Percentiles rank a stretch among this genome's conserved stretches.
phyloP scores from a whole-genome alignment of 306 rosid genomes.

The Dryas alaskensis region DNA sequence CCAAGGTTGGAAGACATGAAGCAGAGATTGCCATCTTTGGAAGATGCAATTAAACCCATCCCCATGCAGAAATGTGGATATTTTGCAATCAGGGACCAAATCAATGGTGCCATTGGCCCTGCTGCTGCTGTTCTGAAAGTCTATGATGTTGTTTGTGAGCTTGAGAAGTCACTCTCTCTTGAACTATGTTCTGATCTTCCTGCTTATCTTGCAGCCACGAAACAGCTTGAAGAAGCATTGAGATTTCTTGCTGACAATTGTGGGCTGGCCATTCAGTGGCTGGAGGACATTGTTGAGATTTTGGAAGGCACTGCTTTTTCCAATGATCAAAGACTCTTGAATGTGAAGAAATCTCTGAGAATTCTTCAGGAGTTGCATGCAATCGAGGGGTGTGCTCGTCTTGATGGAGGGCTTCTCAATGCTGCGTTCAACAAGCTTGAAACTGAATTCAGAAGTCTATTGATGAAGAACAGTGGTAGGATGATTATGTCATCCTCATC shows the following conservation, averaged over 20 bases:
- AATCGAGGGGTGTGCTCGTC: slow-evolving; percentile 32
- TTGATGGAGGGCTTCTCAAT: slow-evolving; percentile 66
- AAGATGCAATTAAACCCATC: slow-evolving; percentile 37
- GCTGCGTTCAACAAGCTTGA: slow-evolving; percentile 66
- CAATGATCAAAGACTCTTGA: slow-evolving; percentile 38
- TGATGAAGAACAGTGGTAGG: slow-evolving; percentile 40
- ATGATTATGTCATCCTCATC: no score
- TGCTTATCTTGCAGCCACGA: slow-evolving; percentile 42
- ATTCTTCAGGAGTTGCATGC: slow-evolving; percentile 50
- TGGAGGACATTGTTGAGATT: slow-evolving; percentile 48
- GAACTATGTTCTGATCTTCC: slow-evolving; percentile 46
- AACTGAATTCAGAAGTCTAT: slow-evolving; percentile 51
- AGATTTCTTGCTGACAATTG: slow-evolving; percentile 67
- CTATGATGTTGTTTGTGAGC: slow-evolving; percentile 47
- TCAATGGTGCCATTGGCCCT: slow-evolving; percentile 60
- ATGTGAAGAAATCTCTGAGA: slow-evolving; percentile 47
- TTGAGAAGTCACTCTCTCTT: slow-evolving; percentile 45
- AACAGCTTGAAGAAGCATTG: slow-evolving; percentile 68
- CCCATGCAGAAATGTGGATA: slow-evolving; percentile 23
- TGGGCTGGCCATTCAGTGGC: slow-evolving; percentile 58
- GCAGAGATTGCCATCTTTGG: slow-evolving; percentile 43
- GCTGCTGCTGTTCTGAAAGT: slow-evolving; percentile 59
- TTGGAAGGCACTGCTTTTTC: slow-evolving; percentile 36
- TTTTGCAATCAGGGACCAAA: slow-evolving; percentile 36
- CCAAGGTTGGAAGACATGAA: slow-evolving; percentile 47